phyloP scores from a whole-genome alignment of 2,329 filamentous ascomycete species.

The Colletotrichum sp. region DNA sequence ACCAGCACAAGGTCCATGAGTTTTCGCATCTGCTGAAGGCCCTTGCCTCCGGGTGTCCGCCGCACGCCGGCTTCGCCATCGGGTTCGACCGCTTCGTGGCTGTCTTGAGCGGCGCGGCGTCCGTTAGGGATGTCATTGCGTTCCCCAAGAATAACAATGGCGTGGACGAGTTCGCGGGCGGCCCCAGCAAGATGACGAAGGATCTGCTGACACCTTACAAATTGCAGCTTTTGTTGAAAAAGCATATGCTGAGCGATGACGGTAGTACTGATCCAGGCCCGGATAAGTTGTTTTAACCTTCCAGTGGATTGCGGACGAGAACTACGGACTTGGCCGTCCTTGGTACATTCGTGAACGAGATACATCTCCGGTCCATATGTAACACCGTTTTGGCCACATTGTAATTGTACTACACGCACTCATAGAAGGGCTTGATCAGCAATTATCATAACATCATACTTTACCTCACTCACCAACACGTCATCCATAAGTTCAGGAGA shows the following conservation, averaged over 20 bases:
- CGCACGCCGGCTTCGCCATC: slow-evolving; percentile 91
- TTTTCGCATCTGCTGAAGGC: slow-evolving; percentile 88
- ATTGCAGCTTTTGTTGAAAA: slow-evolving; percentile 24
- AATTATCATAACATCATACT: too few relatives aligned
- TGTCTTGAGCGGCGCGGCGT: slow-evolving; percentile 76
- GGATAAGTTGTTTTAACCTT: too few relatives aligned
- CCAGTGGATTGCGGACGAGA: too few relatives aligned
- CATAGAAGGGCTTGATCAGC: too few relatives aligned
- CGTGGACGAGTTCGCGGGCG: slow-evolving; percentile 82
- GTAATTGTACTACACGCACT: too few relatives aligned
- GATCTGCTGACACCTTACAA: slow-evolving; percentile 57
- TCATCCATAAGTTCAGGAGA: not conserved
- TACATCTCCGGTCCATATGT: too few relatives aligned
- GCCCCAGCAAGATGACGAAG: slow-evolving; percentile 72
- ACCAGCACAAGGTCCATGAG: slow-evolving; percentile 71
- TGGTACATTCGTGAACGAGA: too few relatives aligned
- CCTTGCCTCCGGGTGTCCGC: slow-evolving; percentile 84
- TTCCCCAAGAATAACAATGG: slow-evolving; percentile 95
- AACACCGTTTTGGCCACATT: too few relatives aligned
- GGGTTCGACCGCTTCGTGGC: slow-evolving; percentile 90
- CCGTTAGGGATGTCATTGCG: slow-evolving; percentile 91
- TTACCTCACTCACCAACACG: not conserved
- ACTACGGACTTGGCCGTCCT: too few relatives aligned
- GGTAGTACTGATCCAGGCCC: too few relatives aligned
- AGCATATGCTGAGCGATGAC: too few relatives aligned